Base-by-base conservation (phyloP, 306 rosid species). In the Trifolium repens region DNA sequence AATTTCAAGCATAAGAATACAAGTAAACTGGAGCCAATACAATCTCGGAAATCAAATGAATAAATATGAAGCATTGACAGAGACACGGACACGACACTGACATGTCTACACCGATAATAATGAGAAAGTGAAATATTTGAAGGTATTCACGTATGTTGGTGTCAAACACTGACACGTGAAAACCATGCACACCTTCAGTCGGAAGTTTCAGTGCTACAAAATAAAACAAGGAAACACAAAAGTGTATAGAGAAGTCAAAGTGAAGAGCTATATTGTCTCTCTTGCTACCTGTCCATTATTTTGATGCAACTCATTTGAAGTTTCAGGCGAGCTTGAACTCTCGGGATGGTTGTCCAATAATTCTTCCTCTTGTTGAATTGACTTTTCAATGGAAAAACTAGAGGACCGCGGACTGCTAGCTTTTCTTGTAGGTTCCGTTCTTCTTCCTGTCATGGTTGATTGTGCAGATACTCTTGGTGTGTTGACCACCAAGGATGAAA, bases 401-500 rank as follows among this genome's bases (percentile, higher is more conserved):
- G 96, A 85, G 42, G 88, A 73, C 22, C 89, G 91, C 63, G 82
- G 70, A 69, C 81, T 67, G 61, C 85, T 73, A 71, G 96, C 92
- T 80, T 89, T 94, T 86, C 97, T 91, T 30, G 92, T 78, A 53
- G 94, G 86, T 78, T 89, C 88, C 24, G 96, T 86, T 84, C 99
- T 84, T 86, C 91, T 92, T 67, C 99, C 97, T 6, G 96, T 89
- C 85, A 84, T 53, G 39, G 91, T 72, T n/a, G 87, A 83, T 73
- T 88, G 90, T 32, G 88, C 52, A 24, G 97, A 84, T 65, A 90
- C 97, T 88, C 88, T 90, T 13, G 97, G 99, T 77, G 96, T 87
- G 86, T 78, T 87, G 73, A 94, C 94, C 78, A 90, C 99, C 86
- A 94, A 80, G 53, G 97, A 94, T 1, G 97, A 94, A 65, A 94